Percentiles rank a stretch among this genome's conserved stretches.
phyloP scores from a whole-genome alignment of 352 stramenopile genomes.

The Globisporangium paroecandrum region DNA sequence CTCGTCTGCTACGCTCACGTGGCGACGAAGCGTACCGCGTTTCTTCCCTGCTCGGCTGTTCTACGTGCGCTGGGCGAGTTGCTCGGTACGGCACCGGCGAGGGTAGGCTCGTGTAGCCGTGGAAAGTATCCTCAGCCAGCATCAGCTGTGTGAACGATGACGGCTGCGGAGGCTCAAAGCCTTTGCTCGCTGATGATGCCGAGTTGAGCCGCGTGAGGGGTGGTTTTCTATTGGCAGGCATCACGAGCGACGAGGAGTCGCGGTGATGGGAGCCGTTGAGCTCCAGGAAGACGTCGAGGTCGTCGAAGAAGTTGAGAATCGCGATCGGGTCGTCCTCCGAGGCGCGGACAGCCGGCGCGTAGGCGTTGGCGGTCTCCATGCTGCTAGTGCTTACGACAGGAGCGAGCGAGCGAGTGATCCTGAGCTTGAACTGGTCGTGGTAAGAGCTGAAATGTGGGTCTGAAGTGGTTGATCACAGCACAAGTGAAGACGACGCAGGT shows the following conservation, averaged over 20 bases:
- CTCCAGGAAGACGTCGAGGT: not conserved
- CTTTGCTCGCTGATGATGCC: not conserved
- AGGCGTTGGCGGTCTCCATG: too few species aligned
- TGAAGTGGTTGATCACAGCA: too few species aligned
- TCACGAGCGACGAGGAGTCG: not conserved
- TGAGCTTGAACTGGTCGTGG: too few species aligned
- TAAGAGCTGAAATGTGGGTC: too few species aligned
- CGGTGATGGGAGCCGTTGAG: not conserved
- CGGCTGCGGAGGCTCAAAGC: not conserved
- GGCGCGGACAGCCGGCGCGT: not conserved
- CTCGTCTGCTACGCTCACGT: too few species aligned
- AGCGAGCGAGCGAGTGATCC: too few species aligned
- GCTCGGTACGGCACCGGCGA: not conserved
- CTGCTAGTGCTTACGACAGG: too few species aligned
- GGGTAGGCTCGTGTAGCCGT: not conserved
- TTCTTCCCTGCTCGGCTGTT: not conserved
- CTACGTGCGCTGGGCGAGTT: not conserved
- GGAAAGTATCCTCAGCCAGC: not conserved
- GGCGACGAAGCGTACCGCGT: too few species aligned
- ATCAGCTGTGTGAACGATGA: too few species aligned
- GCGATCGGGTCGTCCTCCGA: not conserved
- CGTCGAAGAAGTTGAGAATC: slow-evolving; percentile 6
- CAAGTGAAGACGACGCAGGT: too few species aligned
- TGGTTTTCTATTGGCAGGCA: too few species aligned
- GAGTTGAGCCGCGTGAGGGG: not conserved